These are phyloP conservation scores for Acer campestre DNA, from an alignment of 345 rosid genomes.

Conservation along the genomic window DNA sequence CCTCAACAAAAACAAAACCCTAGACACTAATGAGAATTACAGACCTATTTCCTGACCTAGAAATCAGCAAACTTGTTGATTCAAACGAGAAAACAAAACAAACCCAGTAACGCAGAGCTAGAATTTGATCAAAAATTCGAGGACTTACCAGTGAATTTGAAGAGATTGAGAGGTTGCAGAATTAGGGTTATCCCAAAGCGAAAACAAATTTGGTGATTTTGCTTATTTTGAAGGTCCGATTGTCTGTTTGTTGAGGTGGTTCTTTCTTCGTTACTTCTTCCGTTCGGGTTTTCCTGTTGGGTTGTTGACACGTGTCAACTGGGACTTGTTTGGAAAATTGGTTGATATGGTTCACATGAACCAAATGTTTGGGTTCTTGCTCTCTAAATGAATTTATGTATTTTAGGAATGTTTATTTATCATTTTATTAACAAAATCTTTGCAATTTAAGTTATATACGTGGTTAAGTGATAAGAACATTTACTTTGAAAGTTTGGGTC, in stretches of 20 bases:
- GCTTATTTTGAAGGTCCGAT: not conserved
- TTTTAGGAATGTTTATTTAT: no score
- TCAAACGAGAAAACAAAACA: not conserved
- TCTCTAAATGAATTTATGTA: no score
- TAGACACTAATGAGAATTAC: not conserved
- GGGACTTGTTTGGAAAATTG: not conserved
- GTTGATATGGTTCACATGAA: not conserved
- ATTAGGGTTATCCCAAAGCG: not conserved
- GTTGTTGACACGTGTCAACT: not conserved
- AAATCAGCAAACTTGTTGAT: not conserved
- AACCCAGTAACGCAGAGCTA: not conserved
- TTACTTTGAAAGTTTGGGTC: no score
- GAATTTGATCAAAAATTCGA: not conserved
- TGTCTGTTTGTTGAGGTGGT: not conserved
- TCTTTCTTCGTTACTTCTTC: slow-evolving; percentile 5
- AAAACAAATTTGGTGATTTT: not conserved
- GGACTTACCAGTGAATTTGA: slow-evolving; percentile 14
- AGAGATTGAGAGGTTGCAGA: not conserved
- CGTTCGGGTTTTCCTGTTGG: not conserved
- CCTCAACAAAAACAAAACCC: slow-evolving; percentile 28
- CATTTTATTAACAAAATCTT: no score
- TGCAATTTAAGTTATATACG: no score
- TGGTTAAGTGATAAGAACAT: no score
- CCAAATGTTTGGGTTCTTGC: no score
- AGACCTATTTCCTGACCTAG: not conserved